Base-by-base conservation (phyloP, 192 early-diverging fungal genomes). In the Geranomyces michiganensis region DNA sequence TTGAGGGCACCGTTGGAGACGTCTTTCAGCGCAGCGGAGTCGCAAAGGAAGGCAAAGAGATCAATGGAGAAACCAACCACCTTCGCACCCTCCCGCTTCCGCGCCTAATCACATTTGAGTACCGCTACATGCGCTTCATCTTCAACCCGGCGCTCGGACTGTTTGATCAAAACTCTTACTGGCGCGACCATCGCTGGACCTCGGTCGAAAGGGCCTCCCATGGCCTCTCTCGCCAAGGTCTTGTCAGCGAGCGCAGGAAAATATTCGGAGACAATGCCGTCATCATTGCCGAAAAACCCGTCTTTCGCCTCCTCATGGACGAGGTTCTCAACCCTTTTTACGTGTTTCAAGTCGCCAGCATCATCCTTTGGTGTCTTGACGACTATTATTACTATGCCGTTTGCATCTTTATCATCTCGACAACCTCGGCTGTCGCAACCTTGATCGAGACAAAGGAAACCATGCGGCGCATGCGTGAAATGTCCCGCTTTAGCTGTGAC, bases 371-470 rank as follows among this genome's bases (percentile, higher is more conserved):
- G 97, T 90, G 84, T 67, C 68, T 90, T 26, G 97, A 99, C 65
- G 86, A 96, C 76, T 99, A 99, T 79, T 92, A 93, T 63, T 96
- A 96, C 77, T 99, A 98, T 71, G 97, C 95, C 0, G 79, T 82
- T 21, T 96, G 94, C 73, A 98, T 99, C 62, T 83, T 96, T 60
- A 61, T 96, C 14, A 96, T 98, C 56, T 92, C 93, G 14, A 86
- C 88, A 0, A 78, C 88, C 19, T 92, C 93, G 14, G 89, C 95
- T 13, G 68, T 91, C 32, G 83, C 85, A 15, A 93, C 95, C 2
- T 80, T 96, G 44, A 60, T 92, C 29, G 85, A 87, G 74, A 96
- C 93, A 4, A 88, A 90, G 62, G 78, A 87, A 81, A 94, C 90
- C 33, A 88, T 91, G 79, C 75, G 76, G 73, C 84, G 87, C 56